Base-by-base conservation (phyloP, 2,329 filamentous ascomycete genomes). In the Dactylellina cionopaga region DNA sequence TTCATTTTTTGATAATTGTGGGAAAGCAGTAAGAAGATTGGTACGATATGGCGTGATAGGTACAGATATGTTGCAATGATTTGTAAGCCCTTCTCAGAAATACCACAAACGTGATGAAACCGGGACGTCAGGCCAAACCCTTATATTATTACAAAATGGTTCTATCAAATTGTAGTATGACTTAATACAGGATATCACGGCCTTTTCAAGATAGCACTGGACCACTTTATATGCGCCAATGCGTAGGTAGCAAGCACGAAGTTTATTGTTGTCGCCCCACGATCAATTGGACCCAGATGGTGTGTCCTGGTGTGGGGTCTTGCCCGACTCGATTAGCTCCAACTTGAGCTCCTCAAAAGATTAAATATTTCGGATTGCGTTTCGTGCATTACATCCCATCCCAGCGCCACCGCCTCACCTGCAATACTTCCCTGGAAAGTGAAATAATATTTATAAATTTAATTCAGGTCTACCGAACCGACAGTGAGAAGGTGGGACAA, bases 11-110 rank as follows among this genome's bases (percentile, higher is more conserved):
- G 49, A 49, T 64, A 29, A 39, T 46, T 15, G 19, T 63, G 47
- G n/a, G 24, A 37, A 44, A 58, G 56, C 44, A 22, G 44, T 17
- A 47, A 63, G 24, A 49, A 47, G 51, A 56, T 54, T 55, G 56
- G 55, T 55, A 46, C 65, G 33, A 55, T 54, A 72, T 72, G 49
- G 52, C 68, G 68, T 72, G 68, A 41, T 72, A 44, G 41, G 52
- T 72, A 58, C 68, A 65, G 60, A 59, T 59, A 72, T 72, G 68
- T 65, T 39, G 68, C 68, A 72, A 72, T 60, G 59, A 49, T 72
- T 72, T 64, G 68, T 72, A 64, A 72, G 68, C 68, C 59, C 37
- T 41, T 6, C 17, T 25, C 19, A 7, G 59, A 44, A 70, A 31
- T 63, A n/a, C 58, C 56, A 70, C 58, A 66, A 66, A 27, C 43